These are phyloP conservation scores for Pseudogymnoascus sp. DNA, from an alignment of 2,329 filamentous ascomycete genomes.

Conservation along the genomic window DNA sequence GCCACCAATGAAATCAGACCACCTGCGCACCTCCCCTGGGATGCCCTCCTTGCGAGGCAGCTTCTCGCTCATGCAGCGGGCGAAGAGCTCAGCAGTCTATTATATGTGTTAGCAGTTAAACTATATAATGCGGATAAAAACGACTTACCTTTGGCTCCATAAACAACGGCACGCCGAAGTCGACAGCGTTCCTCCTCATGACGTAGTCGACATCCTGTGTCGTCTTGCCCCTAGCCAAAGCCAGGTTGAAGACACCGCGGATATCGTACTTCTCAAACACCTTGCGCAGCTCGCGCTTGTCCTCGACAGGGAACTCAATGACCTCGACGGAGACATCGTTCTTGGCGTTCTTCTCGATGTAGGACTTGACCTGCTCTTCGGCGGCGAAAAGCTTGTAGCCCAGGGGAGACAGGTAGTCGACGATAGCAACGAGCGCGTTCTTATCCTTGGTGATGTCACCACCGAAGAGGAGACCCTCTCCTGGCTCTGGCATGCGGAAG, in stretches of 20 bases:
- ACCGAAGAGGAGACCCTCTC: constrained; percentile 91
- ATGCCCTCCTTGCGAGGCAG: constrained; percentile 82
- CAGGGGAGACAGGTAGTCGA: constrained; percentile 79
- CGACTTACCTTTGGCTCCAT: constrained; percentile 88
- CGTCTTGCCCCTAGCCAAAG: constrained; percentile 74
- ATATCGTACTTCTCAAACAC: constrained; percentile 98
- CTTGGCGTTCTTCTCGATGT: constrained; percentile 68
- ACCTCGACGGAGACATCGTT: constrained; percentile 69
- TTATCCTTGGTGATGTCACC: constrained; percentile 64
- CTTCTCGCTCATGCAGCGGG: constrained; percentile 95
- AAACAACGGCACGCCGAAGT: constrained; percentile 95
- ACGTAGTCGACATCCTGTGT: constrained; percentile 92
- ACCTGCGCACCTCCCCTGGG: constrained; percentile 82
- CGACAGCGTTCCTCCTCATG: constrained; percentile 95
- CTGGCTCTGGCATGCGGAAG: constrained; percentile 91
- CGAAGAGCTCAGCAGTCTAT: constrained; percentile 90
- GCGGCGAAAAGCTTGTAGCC: constrained; percentile 93
- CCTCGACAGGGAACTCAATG: constrained; percentile 92
- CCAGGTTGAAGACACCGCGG: constrained; percentile 90
- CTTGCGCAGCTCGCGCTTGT: constrained; percentile 89
- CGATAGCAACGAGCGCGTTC: constrained; percentile 66
- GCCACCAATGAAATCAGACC: constrained; percentile 91
- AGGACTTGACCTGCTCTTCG: constrained; percentile 70
- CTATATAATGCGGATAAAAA: not conserved
- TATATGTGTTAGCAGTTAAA: constrained; percentile 26